Conservation (phyloP, 352 stramenopile species). For the Pythium monospermum region DNA sequence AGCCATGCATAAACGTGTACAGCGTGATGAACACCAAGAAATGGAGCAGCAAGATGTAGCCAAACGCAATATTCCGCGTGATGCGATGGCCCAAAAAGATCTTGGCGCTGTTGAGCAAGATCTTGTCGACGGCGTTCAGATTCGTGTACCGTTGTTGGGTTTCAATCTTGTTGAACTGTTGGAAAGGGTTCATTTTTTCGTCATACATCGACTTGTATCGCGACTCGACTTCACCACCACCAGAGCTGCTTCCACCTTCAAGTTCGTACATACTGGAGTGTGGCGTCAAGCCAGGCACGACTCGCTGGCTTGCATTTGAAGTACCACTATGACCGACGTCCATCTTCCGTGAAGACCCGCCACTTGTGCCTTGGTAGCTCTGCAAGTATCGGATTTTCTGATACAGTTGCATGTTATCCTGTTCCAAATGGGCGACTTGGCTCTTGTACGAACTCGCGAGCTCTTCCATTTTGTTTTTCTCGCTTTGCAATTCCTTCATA, state of each 20-base stretch:
- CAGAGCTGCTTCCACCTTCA: constrained; percentile 8
- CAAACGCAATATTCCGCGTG: constrained; percentile 77
- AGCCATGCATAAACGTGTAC: constrained; percentile 86
- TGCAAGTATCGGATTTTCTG: constrained; percentile 88
- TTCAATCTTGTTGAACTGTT: constrained; percentile 90
- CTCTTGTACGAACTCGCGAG: constrained; percentile 56
- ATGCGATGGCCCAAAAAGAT: constrained; percentile 80
- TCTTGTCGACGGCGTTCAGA: constrained; percentile 88
- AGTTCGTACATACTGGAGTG: constrained; percentile 20
- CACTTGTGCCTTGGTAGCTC: constrained; percentile 47
- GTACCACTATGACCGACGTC: not conserved
- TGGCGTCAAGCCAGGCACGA: constrained; percentile 12
- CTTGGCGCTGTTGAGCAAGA: constrained; percentile 82
- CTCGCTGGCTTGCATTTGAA: constrained; percentile 22
- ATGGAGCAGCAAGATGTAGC: constrained; percentile 83
- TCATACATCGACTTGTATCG: constrained; percentile 89
- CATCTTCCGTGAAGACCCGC: not conserved
- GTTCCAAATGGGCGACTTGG: constrained; percentile 69
- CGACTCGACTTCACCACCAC: constrained; percentile 46
- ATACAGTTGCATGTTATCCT: constrained; percentile 90
- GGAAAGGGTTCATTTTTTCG: constrained; percentile 90
- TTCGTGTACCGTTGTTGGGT: constrained; percentile 86
- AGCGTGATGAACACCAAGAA: constrained; percentile 82
- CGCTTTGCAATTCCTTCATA: constrained; percentile 72
- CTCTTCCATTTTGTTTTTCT: constrained; percentile 70